phyloP scores from a whole-genome alignment of 2,329 filamentous ascomycete species.

The Apiospora marii region DNA sequence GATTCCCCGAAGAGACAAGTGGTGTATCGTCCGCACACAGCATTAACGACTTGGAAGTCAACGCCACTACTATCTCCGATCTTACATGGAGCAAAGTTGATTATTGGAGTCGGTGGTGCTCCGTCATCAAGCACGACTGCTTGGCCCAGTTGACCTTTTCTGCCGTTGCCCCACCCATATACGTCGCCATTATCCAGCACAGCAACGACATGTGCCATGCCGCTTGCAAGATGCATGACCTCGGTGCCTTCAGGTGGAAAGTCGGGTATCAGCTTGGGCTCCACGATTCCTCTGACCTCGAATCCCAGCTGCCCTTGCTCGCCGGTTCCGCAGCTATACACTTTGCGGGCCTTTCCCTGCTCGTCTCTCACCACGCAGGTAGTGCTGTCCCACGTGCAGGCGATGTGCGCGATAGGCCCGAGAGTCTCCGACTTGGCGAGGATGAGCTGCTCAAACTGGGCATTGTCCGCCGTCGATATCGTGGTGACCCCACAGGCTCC shows the following conservation, averaged over 20 bases:
- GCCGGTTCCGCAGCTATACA: conserved; percentile 73
- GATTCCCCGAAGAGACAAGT: conserved; percentile 73
- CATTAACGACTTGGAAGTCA: conserved; percentile 69
- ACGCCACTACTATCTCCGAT: conserved; percentile 61
- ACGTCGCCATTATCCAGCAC: conserved; percentile 78
- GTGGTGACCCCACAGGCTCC: conserved; percentile 62
- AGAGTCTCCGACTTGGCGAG: conserved; percentile 43
- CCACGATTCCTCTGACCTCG: conserved; percentile 26
- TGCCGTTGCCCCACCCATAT: conserved; percentile 88
- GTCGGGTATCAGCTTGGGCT: conserved; percentile 54
- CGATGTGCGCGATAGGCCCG: conserved; percentile 53
- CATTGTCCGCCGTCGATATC: conserved; percentile 35
- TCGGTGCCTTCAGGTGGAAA: conserved; percentile 69
- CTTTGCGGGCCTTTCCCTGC: conserved; percentile 50
- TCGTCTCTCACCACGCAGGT: conserved; percentile 63
- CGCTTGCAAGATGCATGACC: conserved; percentile 73
- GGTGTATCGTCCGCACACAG: conserved; percentile 85
- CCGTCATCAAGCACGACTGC: conserved; percentile 43
- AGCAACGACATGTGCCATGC: conserved; percentile 79
- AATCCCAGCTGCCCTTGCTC: conserved; percentile 75
- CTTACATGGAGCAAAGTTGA: conserved; percentile 26
- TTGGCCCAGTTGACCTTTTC: conserved; percentile 83
- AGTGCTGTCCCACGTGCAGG: conserved; percentile 83
- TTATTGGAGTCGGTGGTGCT: conserved; percentile 24
- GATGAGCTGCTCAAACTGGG: conserved; percentile 50